phyloP scores from a whole-genome alignment of 73 alveolate species.

The Paramecium primaurelia region DNA sequence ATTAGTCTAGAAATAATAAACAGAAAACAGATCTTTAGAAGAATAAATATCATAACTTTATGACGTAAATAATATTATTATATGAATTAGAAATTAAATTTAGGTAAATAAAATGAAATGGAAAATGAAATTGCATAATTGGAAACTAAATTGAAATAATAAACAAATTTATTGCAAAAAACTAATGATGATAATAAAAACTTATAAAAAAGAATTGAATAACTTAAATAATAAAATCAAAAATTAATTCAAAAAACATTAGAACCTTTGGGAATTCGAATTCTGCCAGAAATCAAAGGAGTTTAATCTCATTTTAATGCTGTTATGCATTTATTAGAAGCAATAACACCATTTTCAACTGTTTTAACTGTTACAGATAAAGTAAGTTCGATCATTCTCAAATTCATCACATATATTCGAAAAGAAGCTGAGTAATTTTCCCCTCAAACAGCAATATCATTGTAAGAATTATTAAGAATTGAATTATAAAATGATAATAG shows the following conservation, averaged over 20 bases:
- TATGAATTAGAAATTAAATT: not conserved
- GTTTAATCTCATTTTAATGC: conserved; percentile 4
- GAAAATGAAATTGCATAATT: not conserved
- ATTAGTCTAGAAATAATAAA: not conserved
- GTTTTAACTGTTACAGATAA: not conserved
- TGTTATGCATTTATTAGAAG: conserved; percentile 5
- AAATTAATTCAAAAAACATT: not conserved
- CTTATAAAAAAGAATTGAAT: not conserved
- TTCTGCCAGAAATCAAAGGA: not conserved
- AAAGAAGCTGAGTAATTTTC: not conserved
- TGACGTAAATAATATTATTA: not conserved
- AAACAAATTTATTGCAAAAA: not conserved
- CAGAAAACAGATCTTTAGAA: not conserved
- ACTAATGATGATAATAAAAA: not conserved
- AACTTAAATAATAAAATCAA: not conserved
- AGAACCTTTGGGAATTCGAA: not conserved
- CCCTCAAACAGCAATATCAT: not conserved
- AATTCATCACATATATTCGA: not conserved
- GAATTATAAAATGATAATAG: conserved; percentile 26
- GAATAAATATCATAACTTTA: not conserved
- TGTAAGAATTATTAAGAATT: not conserved
- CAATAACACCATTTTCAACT: not conserved
- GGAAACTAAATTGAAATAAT: not conserved
- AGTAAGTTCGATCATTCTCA: not conserved
- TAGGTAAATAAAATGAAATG: not conserved